Evolutionary conservation across 768 basidiomycete species (phyloP).

Genomic region (Boletus pseudopeckii): DNA sequence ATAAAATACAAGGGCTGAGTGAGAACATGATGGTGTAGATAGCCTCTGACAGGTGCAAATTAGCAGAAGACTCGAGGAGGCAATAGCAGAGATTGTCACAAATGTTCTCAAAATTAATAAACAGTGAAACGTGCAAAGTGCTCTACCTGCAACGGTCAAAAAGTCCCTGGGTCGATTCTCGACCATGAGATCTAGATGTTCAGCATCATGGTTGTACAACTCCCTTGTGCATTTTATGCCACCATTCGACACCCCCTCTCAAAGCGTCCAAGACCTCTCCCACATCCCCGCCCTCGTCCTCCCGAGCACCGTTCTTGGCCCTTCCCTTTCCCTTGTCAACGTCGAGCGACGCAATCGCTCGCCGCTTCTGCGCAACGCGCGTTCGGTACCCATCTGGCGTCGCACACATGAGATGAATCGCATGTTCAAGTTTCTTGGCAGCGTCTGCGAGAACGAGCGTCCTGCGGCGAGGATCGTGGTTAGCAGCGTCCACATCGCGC

Average conservation of each 20-base stretch:
- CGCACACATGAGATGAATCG: constrained; percentile 45
- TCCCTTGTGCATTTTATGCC: not conserved
- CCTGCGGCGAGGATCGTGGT: constrained; percentile 26
- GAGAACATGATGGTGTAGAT: too few species aligned
- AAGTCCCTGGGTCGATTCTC: too few species aligned
- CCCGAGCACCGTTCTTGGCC: not conserved
- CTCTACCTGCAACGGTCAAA: too few species aligned
- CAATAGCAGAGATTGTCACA: too few species aligned
- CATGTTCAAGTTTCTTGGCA: constrained; percentile 49
- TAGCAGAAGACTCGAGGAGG: too few species aligned
- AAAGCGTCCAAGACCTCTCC: constrained; percentile 14
- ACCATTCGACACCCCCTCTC: not conserved
- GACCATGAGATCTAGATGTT: too few species aligned
- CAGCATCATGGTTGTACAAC: not conserved
- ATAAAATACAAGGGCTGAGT: too few species aligned
- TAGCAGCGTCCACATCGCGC: not conserved
- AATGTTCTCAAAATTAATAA: too few species aligned
- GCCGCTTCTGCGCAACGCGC: constrained; percentile 33
- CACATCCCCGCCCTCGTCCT: constrained; percentile 1
- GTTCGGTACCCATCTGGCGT: constrained; percentile 48
- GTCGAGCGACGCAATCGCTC: constrained; percentile 34
- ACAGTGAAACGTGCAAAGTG: too few species aligned
- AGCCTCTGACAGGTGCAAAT: too few species aligned
- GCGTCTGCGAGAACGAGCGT: constrained; percentile 37
- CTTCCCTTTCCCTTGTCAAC: not conserved